Percentiles rank a stretch among this genome's conserved stretches.
These are phyloP conservation scores for Hortiboletus rubellus DNA, from an alignment of 1,284 basidiomycete genomes.

Conservation along the genomic window DNA sequence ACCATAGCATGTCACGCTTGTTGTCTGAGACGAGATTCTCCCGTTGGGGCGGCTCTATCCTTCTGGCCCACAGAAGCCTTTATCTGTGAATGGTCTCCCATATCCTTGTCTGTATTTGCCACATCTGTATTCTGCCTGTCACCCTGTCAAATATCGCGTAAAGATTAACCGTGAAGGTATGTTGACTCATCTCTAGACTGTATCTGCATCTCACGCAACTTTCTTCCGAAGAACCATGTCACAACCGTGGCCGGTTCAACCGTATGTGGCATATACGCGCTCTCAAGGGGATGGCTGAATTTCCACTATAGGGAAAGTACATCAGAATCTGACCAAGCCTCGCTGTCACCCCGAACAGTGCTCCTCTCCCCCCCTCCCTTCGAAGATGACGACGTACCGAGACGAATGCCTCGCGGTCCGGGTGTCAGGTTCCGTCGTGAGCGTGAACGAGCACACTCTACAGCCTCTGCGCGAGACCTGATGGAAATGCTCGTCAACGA, in stretches of 20 bases:
- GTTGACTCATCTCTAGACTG: neutral
- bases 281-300: neutral
- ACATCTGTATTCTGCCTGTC: neutral
- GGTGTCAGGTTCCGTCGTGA: slow-evolving; percentile 32
- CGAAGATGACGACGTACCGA: slow-evolving; percentile 10
- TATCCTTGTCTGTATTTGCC: neutral
- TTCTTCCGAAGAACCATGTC: slow-evolving; percentile 22
- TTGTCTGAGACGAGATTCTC: slow-evolving; percentile 9
- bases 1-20: slow-evolving; percentile 15
- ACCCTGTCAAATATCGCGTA: neutral
- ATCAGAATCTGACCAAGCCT: slow-evolving; percentile 30
- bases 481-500: slow-evolving; percentile 52
- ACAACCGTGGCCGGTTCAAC: slow-evolving; percentile 22
- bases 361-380: slow-evolving; percentile 28
- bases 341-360: slow-evolving; percentile 30
- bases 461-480: slow-evolving; percentile 43
- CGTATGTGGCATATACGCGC: slow-evolving; percentile 20
- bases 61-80: slow-evolving; percentile 5
- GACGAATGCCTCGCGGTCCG: slow-evolving; percentile 29
- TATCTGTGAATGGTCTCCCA: slow-evolving; percentile 21
- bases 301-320: slow-evolving; percentile 4
- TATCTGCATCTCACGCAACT: slow-evolving; percentile 8
- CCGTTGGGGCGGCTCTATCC: neutral
- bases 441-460: slow-evolving; percentile 36
- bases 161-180: slow-evolving; percentile 5